Base-by-base conservation (phyloP, 2,329 filamentous ascomycete species). In the Hymenoscyphus infarciens region DNA sequence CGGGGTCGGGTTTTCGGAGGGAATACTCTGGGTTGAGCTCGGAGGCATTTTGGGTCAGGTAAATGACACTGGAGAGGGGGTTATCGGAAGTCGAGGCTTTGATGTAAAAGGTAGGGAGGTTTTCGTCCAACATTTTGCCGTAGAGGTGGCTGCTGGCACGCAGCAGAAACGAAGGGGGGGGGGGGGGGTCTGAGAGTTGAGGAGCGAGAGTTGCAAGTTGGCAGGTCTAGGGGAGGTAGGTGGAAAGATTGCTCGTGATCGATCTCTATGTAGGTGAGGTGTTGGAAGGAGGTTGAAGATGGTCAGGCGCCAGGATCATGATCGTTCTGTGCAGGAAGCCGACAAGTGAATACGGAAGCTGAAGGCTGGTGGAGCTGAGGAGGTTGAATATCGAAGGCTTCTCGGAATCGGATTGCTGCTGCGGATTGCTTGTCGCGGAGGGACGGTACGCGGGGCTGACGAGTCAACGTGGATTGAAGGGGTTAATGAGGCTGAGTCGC, bases 91-190 rank as follows among this genome's bases (percentile, higher is more conserved):
- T 76, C 27, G 77, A 75, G 62, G 71, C 67, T 66, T 79, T 81
- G 74, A 83, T 82, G 69, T 78, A 82, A 72, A 86, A 87, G 54
- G 83, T 92, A 61, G 93, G 93, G n/a, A 97, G 85, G 76, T 93
- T 96, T 75, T 96, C 91, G 86, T 97, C 92, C 71, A 96, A 84
- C 92, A 97, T 97, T 10, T 35, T 59, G 60, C 33, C 25, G 57
- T 68, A 59, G n/a, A 57, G 59, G 54, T 52, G 31, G 62, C 59
- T 66, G 66, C 64, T 60, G 59, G 33, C 55, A 56, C 52, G 62
- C 66, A 67, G 64, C 65, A 52, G 45, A 39, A 25, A 22, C 11
- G 54, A 45, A 15, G 42, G 5, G 10, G 19, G 39, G n/a, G 39
- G 42, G 5, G 10, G 19, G 39, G n/a, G 39, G 19, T 42, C n/a